Evolutionary conservation across 2,329 filamentous ascomycete genomes (phyloP), one percentile per base, ranked within the genome.

Genomic region (Aspergillus floridensis): DNA sequence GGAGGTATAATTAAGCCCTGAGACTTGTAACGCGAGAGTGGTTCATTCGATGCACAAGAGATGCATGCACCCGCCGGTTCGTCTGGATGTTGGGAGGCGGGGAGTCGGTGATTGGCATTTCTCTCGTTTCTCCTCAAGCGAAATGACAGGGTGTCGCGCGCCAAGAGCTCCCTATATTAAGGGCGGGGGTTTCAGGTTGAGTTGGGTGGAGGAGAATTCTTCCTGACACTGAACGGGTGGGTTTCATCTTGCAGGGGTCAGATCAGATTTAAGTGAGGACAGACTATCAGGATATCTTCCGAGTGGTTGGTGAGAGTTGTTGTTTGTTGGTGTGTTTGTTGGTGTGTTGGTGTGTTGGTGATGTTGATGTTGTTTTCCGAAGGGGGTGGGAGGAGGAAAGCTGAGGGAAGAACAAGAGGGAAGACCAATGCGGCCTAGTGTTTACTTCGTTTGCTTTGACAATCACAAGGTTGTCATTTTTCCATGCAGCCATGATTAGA

Each of bases 31-130:
- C 41, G 12, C 38, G 52, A 26, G 29, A 32, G 21, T 14, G 41
- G 53, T 55, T 44, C 21, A 46, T 48, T 44, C 21, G 53, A 55
- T 55, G 53, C 47, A 46, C 46, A 47, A 46, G 29, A 11, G 53
- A 41, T 55, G 53, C 53, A 55, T 47, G 41, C 29, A 55, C 41
- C 53, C 41, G 53, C 41, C 19, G 53, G 53, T 55, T 55, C 53
- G 26, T 55, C 14, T 44, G 35, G 51, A 32, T 24, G n/a, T n/a
- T 12, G 19, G 14, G 21, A 22, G 32, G 32, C 5, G 31, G 32
- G 32, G 26, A 5, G 41, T 24, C 21, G 19, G 38, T 53, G 51
- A 53, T 53, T 53, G 51, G 51, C 51, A 53, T 26, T 44, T 41
- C 22, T 22, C 22, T 4, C 22, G 22, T 22, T 22, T 22, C 51